Evolutionary conservation across 305 asterid species (phyloP), one percentile per base, ranked within the genome.

Genomic region (Salvia sclarea): DNA sequence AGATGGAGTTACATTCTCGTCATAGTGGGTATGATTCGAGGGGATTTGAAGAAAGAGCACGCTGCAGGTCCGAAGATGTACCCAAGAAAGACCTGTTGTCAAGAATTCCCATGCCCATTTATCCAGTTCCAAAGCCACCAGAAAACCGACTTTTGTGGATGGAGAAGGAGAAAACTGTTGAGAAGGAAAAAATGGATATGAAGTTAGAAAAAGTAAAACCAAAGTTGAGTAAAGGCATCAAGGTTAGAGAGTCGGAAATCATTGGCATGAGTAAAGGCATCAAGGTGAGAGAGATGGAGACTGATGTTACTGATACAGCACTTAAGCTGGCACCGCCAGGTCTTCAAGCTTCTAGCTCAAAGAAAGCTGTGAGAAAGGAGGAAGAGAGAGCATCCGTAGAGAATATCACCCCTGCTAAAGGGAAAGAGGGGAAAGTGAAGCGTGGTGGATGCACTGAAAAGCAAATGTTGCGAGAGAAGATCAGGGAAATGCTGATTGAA

Each of bases 381-480:
- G 88, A 73, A 61, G 82, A 80, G 62, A 53, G 59, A 72, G 33
- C 79, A 57, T 66, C 73, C 22, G 66, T 76, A n/a, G 81, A 78
- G 61, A 70, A 75, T 76, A 68, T 66, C 60, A 68, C 74, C 38
- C 78, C 77, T 13, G 70, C 69, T 67, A 82, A 71, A 64, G 81
- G 70, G 61, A 87, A 84, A 63, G 89, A 84, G 61, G 90, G 59
- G 63, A 86, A 85, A 73, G 76, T 79, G 13, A 88, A 82, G 78
- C 94, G 86, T 40, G 83, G 91, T 79, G 92, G 95, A 62, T 87
- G 88, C 76, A 95, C 99, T 10, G 98, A 95, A 75, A 95, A 95
- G 80, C 99, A 90, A 81, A 76, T 75, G 75, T 64, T 95, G 80
- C 96, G 98, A 14, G 98, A 92, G 77, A 72, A 75, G 77, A 90